Evolutionary conservation across 2,329 filamentous ascomycete species (phyloP).

Genomic region (Botrytis byssoidea): DNA sequence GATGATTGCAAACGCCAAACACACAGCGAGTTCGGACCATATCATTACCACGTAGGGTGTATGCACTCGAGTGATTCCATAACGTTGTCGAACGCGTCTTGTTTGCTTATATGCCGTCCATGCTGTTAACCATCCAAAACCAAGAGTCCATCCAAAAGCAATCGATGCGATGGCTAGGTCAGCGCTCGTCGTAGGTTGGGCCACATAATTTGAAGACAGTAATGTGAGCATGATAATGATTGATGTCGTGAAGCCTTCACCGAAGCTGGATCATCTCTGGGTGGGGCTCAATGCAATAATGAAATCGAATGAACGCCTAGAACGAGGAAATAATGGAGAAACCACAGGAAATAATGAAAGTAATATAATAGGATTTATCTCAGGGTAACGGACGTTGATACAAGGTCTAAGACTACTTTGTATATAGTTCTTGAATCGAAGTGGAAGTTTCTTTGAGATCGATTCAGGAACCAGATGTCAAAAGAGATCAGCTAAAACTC

Average conservation of each 20-base stretch:
- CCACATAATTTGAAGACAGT: conserved; percentile 19
- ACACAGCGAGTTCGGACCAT: conserved; percentile 47
- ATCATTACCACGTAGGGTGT: conserved; percentile 35
- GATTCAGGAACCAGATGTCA: neutral
- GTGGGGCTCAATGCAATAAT: neutral
- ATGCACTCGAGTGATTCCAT: conserved; percentile 34
- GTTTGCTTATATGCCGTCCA: conserved; percentile 43
- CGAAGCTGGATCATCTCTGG: neutral
- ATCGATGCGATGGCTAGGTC: conserved; percentile 42
- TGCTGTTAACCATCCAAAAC: conserved; percentile 40
- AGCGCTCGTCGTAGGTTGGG: conserved; percentile 19
- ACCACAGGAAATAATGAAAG: neutral
- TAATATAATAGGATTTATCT: neutral
- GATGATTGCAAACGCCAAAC: conserved; percentile 42
- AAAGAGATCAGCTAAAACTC: neutral
- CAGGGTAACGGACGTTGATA: neutral
- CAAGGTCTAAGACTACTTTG: neutral
- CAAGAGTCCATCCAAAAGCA: conserved; percentile 42
- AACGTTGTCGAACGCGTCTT: conserved; percentile 37
- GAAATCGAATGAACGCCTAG: neutral
- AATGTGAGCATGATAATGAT: neutral
- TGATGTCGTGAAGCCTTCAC: neutral
- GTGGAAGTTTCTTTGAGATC: neutral
- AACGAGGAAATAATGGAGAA: neutral
- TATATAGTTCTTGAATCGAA: neutral